Evolutionary conservation across 495 filamentous ascomycete genomes (phyloP), one percentile per base, ranked within the genome.

Genomic region (Neurospora sp.): DNA sequence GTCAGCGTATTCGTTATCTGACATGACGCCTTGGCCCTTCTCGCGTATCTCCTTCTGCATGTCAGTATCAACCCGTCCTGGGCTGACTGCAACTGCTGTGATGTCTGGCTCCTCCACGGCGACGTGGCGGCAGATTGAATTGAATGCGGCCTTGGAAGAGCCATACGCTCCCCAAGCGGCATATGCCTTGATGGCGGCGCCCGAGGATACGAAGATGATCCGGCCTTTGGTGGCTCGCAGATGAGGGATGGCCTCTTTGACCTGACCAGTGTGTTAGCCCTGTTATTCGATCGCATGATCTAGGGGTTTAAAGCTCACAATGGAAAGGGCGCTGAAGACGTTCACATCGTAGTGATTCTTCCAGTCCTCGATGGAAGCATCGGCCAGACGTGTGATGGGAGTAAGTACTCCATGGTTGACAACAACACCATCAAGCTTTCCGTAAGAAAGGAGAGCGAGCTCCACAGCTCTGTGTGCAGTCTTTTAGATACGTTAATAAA

Each of bases 41-140:
- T 94, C 91, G 72, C 96, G 85, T 41, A 99, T 85, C 69, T 91
- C 88, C 69, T 88, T 87, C 80, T 98, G 96, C 96, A 99, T 99
- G 48, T 93, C 92, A 2, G 96, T 99, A 78, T 98, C 92, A 37
- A 96, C 90, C 73, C 93, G 90, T 7, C 96, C 96, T 0, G 96
- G 96, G 54, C 92, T 88, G 66, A 99, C 84, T 2, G 86, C 76
- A 4, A 99, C 79, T 9, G 87, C 87, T 4, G 87, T 91, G 71
- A 97, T 88, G 18, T 91, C 86, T 9, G 92, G 89, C 81, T 98
- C 96, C 76, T 99, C 96, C 10, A 85, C 86, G 1, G 88, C 90
- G 31, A 98, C 75, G 20, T 92, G 93, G 70, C 86, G 77, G 18
- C 89, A 88, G 0, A 98, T 85, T 78, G 95, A 91, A 82, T 97